Conservation (phyloP, 805 yeast species). For the Ogataea degrootiae region DNA sequence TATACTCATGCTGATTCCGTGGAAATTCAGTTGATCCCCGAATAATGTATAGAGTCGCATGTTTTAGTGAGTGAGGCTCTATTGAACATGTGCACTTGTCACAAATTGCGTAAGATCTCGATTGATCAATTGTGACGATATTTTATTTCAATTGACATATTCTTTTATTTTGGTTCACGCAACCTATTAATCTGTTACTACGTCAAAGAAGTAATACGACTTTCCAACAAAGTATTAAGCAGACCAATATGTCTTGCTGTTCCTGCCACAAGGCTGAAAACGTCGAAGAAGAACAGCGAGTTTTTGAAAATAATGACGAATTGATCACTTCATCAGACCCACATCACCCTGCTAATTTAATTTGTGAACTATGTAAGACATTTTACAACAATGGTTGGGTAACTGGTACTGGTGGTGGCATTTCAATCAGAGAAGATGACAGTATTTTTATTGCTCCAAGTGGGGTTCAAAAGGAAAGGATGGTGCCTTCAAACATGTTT, state of each 20-base stretch:
- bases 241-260: neutral
- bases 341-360: slow-evolving; percentile 74
- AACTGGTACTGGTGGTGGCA: slow-evolving; percentile 95
- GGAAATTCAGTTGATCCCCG: too few relatives aligned
- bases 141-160: too few relatives aligned
- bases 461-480: slow-evolving; percentile 92
- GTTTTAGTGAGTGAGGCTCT: too few relatives aligned
- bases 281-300: neutral
- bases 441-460: slow-evolving; percentile 80
- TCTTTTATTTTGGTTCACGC: too few relatives aligned
- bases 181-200: too few relatives aligned
- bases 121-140: too few relatives aligned
- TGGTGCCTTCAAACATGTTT: slow-evolving; percentile 77
- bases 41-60: too few relatives aligned
- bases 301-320: slow-evolving; percentile 8
- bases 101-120: too few relatives aligned
- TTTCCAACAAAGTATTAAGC: too few relatives aligned
- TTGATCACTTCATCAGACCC: slow-evolving; percentile 20
- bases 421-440: slow-evolving; percentile 62
- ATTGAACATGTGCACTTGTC: too few relatives aligned
- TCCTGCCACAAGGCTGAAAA: neutral
- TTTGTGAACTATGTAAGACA: slow-evolving; percentile 72
- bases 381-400: slow-evolving; percentile 87
- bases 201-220: too few relatives aligned
- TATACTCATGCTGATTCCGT: too few relatives aligned